A percentile compares a stretch with the other conserved stretches of the same genome.
Evolutionary conservation across 179 eudicot species (phyloP).

Genomic region (Dionaea muscipula): DNA sequence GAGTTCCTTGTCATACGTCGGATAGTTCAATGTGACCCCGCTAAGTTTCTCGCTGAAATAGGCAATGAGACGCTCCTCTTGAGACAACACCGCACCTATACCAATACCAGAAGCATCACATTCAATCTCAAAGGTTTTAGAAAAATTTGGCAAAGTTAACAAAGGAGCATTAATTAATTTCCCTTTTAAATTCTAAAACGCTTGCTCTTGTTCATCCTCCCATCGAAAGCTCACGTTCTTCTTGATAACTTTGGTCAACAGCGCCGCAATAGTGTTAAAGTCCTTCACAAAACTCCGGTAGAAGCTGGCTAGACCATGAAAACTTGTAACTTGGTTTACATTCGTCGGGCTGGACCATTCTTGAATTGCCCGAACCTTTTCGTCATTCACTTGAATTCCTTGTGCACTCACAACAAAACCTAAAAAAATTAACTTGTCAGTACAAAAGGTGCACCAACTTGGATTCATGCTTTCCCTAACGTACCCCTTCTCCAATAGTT

Average conservation of each 20-base stretch:
- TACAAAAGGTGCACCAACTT: no score
- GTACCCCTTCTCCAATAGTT: no score
- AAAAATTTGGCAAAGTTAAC: background rate
- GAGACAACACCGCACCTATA: no score
- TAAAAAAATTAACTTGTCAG: no score
- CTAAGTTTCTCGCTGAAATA: no score
- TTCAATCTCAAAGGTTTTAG: no score
- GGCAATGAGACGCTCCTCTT: background rate
- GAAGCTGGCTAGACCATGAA: conserved; percentile 7
- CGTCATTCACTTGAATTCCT: no score
- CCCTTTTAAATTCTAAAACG: background rate
- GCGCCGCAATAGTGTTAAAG: conserved; percentile 3
- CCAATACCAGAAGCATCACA: no score
- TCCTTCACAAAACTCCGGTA: no score
- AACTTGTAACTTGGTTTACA: background rate
- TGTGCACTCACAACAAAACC: no score
- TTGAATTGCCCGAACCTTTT: background rate
- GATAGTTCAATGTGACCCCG: no score
- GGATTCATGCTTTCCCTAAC: no score
- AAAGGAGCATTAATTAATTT: background rate
- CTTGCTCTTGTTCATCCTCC: background rate
- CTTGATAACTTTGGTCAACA: conserved; percentile 3
- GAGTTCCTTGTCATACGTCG: conserved; percentile 5
- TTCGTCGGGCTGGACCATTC: conserved; percentile 7
- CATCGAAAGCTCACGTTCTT: background rate